phyloP scores from a whole-genome alignment of 306 rosid genomes.

The Echinosophora koreensis region DNA sequence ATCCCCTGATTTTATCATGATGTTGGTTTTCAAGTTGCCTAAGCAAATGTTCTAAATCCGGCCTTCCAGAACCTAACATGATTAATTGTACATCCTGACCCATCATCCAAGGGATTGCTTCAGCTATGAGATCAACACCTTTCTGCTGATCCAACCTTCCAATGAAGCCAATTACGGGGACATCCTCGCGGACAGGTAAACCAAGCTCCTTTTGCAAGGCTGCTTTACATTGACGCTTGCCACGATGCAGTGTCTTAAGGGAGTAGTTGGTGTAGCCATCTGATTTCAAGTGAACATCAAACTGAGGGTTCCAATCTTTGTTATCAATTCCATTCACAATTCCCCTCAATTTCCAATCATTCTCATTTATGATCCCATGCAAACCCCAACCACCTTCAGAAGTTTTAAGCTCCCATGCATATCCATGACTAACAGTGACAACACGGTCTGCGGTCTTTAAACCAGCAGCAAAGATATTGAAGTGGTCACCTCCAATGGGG shows the following conservation, averaged over 20 bases:
- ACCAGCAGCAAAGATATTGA: conserved; percentile 96
- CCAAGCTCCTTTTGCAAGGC: conserved; percentile 94
- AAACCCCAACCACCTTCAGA: conserved; percentile 96
- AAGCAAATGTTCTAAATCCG: conserved; percentile 84
- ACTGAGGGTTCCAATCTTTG: conserved; percentile 84
- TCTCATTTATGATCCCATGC: conserved; percentile 79
- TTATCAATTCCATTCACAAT: conserved; percentile 93
- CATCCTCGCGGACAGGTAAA: conserved; percentile 76
- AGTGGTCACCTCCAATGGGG: conserved; percentile 95
- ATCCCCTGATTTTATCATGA: conserved; percentile 68
- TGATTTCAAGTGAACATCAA: conserved; percentile 70
- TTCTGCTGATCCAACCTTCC: conserved; percentile 93
- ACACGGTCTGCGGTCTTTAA: conserved; percentile 85
- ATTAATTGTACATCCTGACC: conserved; percentile 81
- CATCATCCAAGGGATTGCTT: conserved; percentile 92
- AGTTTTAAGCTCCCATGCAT: conserved; percentile 89
- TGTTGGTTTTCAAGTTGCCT: conserved; percentile 61
- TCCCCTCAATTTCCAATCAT: conserved; percentile 87
- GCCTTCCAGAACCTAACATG: conserved; percentile 92
- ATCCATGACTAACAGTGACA: conserved; percentile 96
- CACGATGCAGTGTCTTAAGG: conserved; percentile 66
- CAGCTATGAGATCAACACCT: conserved; percentile 89
- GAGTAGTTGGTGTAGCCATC: conserved; percentile 93
- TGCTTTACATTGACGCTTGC: conserved; percentile 85
- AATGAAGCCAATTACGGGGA: conserved; percentile 76